Conservation (phyloP, 305 asterid genomes). For the Petunia hybrid region DNA sequence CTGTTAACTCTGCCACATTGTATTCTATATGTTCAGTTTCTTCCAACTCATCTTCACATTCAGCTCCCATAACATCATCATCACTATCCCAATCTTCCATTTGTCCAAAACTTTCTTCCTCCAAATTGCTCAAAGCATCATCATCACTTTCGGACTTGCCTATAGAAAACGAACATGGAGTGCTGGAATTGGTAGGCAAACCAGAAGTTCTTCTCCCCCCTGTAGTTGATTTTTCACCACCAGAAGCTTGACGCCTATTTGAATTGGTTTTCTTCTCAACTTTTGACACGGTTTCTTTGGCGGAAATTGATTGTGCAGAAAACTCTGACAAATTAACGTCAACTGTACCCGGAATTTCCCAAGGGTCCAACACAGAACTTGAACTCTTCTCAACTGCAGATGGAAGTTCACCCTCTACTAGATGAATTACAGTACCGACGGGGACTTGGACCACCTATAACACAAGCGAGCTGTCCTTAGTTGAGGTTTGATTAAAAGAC, state of each 20-base stretch:
- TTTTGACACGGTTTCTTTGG: constrained; percentile 35
- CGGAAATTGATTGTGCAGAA: constrained; percentile 40
- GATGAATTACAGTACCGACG: constrained; percentile 90
- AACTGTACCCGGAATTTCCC: constrained; percentile 84
- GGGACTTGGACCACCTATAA: constrained; percentile 85
- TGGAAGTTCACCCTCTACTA: constrained; percentile 83
- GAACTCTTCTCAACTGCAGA: constrained; percentile 63
- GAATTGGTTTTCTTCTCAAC: constrained; percentile 32
- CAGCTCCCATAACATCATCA: constrained; percentile 45
- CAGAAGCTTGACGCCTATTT: constrained; percentile 36
- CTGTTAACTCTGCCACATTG: constrained; percentile 81
- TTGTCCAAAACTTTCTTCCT: constrained; percentile 45
- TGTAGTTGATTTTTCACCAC: constrained; percentile 19
- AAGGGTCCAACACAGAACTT: constrained; percentile 73
- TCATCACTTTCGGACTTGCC: constrained; percentile 38
- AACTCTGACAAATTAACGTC: constrained; percentile 46
- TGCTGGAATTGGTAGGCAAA: neutral
- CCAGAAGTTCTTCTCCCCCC: neutral
- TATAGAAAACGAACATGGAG: constrained; percentile 42
- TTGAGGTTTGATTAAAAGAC: constrained; percentile 15
- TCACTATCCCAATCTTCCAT: constrained; percentile 50
- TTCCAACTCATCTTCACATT: constrained; percentile 54
- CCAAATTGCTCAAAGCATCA: constrained; percentile 38
- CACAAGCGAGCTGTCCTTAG: constrained; percentile 30
- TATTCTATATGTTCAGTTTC: constrained; percentile 54